Conservation (phyloP, 306 rosid genomes). For the Boehmeria nivea region DNA sequence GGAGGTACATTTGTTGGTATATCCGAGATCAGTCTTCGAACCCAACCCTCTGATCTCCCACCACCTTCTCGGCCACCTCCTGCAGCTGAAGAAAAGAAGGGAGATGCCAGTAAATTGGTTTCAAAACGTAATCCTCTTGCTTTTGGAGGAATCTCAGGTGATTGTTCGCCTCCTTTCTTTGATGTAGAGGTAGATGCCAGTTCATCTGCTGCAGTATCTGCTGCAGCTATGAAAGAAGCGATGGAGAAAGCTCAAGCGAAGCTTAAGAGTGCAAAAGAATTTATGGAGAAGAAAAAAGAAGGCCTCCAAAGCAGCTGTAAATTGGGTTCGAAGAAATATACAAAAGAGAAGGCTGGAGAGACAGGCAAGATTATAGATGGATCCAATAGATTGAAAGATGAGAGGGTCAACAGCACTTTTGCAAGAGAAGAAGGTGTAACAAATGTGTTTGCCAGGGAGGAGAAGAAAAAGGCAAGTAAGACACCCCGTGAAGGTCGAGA, state of each 20-base stretch:
- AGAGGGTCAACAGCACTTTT: constrained; percentile 28
- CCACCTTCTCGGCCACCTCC: constrained; percentile 95
- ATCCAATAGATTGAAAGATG: constrained; percentile 38
- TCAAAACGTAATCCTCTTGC: constrained; percentile 32
- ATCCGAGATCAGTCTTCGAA: constrained; percentile 75
- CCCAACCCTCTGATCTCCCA: constrained; percentile 71
- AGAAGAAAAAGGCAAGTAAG: constrained; percentile 44
- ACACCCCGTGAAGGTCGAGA: constrained; percentile 34
- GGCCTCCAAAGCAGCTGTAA: constrained; percentile 33
- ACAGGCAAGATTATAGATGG: constrained; percentile 24
- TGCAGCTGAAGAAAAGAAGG: constrained; percentile 39
- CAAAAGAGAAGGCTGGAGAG: constrained; percentile 32
- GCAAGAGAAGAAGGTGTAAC: constrained; percentile 32
- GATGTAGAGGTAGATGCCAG: constrained; percentile 81
- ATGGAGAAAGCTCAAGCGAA: constrained; percentile 56
- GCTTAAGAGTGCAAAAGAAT: constrained; percentile 49
- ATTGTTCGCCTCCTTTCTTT: constrained; percentile 62
- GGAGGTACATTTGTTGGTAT: constrained; percentile 50
- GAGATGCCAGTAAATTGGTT: constrained; percentile 26
- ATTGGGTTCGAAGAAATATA: constrained; percentile 35
- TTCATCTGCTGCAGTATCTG: constrained; percentile 71
- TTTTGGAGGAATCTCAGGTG: constrained; percentile 42
- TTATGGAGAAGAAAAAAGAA: constrained; percentile 57
- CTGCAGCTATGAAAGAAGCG: constrained; percentile 64
- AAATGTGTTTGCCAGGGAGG: constrained; percentile 37